Base-by-base conservation (phyloP, 768 basidiomycete genomes). In the Suillus hirtellus region DNA sequence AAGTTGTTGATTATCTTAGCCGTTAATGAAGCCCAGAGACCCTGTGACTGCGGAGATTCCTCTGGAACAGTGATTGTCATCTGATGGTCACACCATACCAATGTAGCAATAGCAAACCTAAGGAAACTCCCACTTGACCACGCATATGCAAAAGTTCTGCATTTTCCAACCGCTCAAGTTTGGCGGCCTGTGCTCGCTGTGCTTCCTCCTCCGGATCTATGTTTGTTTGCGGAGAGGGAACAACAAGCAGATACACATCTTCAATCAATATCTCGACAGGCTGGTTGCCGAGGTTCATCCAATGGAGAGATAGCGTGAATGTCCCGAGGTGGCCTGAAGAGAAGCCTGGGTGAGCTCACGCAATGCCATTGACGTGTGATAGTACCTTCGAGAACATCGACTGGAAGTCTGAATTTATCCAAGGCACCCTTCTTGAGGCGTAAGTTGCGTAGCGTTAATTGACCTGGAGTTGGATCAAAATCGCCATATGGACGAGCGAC, bases 1-100 rank as follows among this genome's bases (percentile, higher is more conserved):
- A 99, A 76, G 72, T 99, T 99, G 77, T 99, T 96, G 67, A 99
- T 86, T 63, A 99, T 85, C 73, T 96, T 97, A 52, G 89, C 84
- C 49, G 90, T 86, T 54, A 99, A 78, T 19, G 94, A 93, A 50
- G 91, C 84, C 70, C 92, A 79, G 64, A 96, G 84, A 9, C 92
- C 90, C 77, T 95, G 91, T n/a, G 90, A 87, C 71, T 93, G 88
- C n/a, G 83, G 75, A 7, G 87, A 81, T 58, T 86, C 78, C 64
- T 80, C 86, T 79, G 65, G 62, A 63, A 61, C 62, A 62, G 42
- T 31, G n/a, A 27, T 31, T 27, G 42, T 62, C 35, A 59, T 60
- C 9, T 37, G 46, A 62, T 47, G 31, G 35, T 43, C 6, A 17
- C 4, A 15, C 17, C 3, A 27, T 31, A n/a, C 11, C 14, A 19